These are phyloP conservation scores for Ascochyta clinopodiicola DNA, from an alignment of 2,329 filamentous ascomycete species.

Conservation along the genomic window DNA sequence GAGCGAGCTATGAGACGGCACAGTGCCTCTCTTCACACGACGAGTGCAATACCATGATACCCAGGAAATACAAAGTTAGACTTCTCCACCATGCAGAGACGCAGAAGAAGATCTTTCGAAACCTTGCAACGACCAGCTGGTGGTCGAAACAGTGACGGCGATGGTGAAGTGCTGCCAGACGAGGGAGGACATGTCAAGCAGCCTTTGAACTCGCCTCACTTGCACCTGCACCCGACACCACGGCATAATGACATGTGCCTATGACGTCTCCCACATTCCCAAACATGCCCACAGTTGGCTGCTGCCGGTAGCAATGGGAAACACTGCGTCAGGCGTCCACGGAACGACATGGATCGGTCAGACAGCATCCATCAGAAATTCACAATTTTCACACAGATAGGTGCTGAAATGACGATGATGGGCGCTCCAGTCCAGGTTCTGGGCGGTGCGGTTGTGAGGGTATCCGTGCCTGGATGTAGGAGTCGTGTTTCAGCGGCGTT, in stretches of 20 bases:
- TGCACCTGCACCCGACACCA: not conserved
- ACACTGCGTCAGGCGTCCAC: not conserved
- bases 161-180: not conserved
- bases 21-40: not conserved
- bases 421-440: slow-evolving; percentile 11
- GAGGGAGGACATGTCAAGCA: not conserved
- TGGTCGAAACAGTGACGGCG: not conserved
- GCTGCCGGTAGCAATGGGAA: too few relatives aligned
- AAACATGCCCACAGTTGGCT: too few relatives aligned
- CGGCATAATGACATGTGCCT: not conserved
- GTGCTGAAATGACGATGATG: not conserved
- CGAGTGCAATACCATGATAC: not conserved
- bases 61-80: not conserved
- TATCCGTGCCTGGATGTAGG: slow-evolving; percentile 26
- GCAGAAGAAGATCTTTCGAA: not conserved
- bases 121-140: not conserved
- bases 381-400: not conserved
- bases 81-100: not conserved
- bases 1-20: slow-evolving; percentile 10
- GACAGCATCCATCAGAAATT: not conserved
- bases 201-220: not conserved
- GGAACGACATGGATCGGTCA: not conserved
- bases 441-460: slow-evolving; percentile 24
- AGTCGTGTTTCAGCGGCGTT: slow-evolving; percentile 43
- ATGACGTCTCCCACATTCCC: not conserved